phyloP scores from a whole-genome alignment of 108 stramenopile species.

The Pseudonitzschia pungens region DNA sequence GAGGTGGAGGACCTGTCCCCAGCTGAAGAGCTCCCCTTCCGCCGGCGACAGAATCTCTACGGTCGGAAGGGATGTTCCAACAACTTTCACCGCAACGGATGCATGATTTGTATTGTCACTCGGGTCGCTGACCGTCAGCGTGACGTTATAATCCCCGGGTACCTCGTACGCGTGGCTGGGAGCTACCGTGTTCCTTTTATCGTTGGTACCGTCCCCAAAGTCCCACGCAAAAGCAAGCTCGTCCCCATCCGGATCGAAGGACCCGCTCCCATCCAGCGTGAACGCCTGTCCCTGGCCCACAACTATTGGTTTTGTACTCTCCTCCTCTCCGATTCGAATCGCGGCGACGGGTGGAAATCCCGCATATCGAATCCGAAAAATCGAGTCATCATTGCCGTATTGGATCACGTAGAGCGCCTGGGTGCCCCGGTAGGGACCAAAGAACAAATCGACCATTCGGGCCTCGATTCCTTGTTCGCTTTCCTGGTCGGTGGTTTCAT shows the following conservation, averaged over 20 bases:
- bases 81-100: neutral
- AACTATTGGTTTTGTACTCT: neutral
- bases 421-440: conserved; percentile 12
- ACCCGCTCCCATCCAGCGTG: conserved; percentile 29
- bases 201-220: conserved; percentile 26
- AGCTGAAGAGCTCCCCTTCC: conserved; percentile 24
- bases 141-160: conserved; percentile 18
- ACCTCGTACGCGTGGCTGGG: conserved; percentile 11
- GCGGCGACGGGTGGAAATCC: conserved; percentile 8
- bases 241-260: conserved; percentile 37
- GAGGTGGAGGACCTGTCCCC: conserved; percentile 31
- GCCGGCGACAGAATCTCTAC: conserved; percentile 12
- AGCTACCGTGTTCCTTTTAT: neutral
- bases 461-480: conserved; percentile 1
- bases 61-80: conserved; percentile 11
- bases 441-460: conserved; percentile 17
- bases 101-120: neutral
- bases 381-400: conserved; percentile 7
- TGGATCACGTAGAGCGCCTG: conserved; percentile 18
- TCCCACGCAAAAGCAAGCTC: conserved; percentile 33
- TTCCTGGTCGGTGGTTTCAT: neutral
- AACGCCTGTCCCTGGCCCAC: conserved; percentile 2
- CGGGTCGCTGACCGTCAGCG: conserved; percentile 22
- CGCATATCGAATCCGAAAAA: conserved; percentile 17
- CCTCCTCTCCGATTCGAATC: neutral